A percentile compares a stretch with the other conserved stretches of the same genome.
These are phyloP conservation scores for Adansonia gregorii DNA, from an alignment of 441 rosid species.

Conservation along the genomic window DNA sequence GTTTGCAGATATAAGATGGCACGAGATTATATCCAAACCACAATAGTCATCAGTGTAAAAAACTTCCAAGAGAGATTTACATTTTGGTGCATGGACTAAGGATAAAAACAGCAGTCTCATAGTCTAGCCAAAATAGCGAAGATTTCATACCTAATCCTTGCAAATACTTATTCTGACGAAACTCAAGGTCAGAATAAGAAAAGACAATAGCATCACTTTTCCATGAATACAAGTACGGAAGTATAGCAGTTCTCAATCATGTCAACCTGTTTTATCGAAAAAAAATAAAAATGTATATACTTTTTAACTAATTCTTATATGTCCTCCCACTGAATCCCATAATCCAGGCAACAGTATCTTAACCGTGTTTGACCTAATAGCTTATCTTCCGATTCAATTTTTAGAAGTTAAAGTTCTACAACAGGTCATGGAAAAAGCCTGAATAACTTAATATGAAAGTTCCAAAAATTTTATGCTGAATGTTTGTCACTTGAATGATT, in stretches of 20 bases:
- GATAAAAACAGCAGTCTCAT: background rate
- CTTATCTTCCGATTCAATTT: background rate
- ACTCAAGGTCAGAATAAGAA: background rate
- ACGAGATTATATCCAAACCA: constrained; percentile 13
- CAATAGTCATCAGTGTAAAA: background rate
- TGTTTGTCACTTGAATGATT: background rate
- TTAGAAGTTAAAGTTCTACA: background rate
- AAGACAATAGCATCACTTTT: background rate
- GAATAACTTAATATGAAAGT: background rate
- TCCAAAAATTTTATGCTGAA: constrained; percentile 5
- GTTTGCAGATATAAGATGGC: constrained; percentile 13
- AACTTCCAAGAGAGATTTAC: background rate
- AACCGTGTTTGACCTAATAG: background rate
- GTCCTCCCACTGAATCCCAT: background rate
- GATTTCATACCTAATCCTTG: background rate
- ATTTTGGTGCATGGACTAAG: background rate
- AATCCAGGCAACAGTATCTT: background rate
- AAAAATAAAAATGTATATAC: background rate
- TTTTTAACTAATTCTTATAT: background rate
- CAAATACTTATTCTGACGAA: background rate
- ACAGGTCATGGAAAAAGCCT: background rate
- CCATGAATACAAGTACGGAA: background rate
- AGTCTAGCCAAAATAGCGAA: background rate
- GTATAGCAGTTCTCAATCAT: constrained; percentile 12
- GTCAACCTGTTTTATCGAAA: constrained; percentile 14